A percentile compares a stretch with the other conserved stretches of the same genome.
Conservation (phyloP, 352 stramenopile genomes). For the Pythium brassicae region DNA sequence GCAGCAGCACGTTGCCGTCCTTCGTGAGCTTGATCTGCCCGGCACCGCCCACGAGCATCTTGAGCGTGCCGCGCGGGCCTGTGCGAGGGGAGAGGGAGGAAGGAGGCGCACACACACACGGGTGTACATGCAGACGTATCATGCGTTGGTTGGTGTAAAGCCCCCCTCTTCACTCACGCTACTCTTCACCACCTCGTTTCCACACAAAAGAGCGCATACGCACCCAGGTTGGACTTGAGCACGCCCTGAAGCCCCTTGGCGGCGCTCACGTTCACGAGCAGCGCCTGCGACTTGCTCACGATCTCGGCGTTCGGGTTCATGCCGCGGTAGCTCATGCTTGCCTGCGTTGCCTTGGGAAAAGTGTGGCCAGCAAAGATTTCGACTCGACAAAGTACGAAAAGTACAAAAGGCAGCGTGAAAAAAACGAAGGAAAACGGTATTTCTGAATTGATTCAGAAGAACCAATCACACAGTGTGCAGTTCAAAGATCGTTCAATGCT, state of each 20-base stretch:
- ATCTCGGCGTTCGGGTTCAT: slow-evolving; percentile 97
- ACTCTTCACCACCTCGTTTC: neutral
- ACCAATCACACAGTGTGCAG: no score
- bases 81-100: neutral
- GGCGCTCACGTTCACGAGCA: slow-evolving; percentile 97
- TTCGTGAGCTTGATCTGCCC: slow-evolving; percentile 99
- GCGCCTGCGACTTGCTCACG: slow-evolving; percentile 93
- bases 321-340: slow-evolving; percentile 64
- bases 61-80: slow-evolving; percentile 97
- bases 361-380: no score
- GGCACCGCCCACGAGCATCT: slow-evolving; percentile 99
- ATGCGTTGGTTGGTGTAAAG: no score
- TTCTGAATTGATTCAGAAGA: no score
- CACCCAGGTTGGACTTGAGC: slow-evolving; percentile 90
- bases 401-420: no score
- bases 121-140: neutral
- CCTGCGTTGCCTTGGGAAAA: slow-evolving; percentile 5
- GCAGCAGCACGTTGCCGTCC: slow-evolving; percentile 98
- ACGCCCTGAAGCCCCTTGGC: slow-evolving; percentile 96
- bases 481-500: no score
- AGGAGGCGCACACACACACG: neutral
- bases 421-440: no score
- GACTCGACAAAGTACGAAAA: no score
- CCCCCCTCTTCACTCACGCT: neutral
- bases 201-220: slow-evolving; percentile 10